Conservation (phyloP, 2,329 filamentous ascomycete genomes). For the Pyrenophora graminea region DNA sequence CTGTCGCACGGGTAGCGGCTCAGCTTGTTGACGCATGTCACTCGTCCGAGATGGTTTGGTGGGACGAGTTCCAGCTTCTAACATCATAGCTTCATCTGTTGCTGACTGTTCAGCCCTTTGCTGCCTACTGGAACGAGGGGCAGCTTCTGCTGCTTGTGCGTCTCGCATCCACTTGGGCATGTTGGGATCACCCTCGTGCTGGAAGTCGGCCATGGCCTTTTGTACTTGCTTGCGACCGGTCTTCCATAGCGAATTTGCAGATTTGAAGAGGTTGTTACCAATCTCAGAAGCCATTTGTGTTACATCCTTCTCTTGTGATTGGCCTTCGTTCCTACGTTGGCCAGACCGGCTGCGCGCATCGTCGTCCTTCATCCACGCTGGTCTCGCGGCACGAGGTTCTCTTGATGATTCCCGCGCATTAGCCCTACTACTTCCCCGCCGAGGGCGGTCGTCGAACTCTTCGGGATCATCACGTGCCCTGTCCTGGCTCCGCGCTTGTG, state of each 20-base stretch:
- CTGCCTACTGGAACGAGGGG: slow-evolving; percentile 25
- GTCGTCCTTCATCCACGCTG: slow-evolving; percentile 68
- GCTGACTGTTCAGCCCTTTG: slow-evolving; percentile 32
- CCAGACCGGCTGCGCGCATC: slow-evolving; percentile 56
- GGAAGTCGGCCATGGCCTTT: slow-evolving; percentile 86
- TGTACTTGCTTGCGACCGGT: slow-evolving; percentile 90
- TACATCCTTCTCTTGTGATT: slow-evolving; percentile 70
- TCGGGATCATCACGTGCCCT: slow-evolving; percentile 32
- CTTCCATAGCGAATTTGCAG: slow-evolving; percentile 94
- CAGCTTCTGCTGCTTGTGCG: slow-evolving; percentile 51
- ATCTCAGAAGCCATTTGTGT: slow-evolving; percentile 80
- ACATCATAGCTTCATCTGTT: slow-evolving; percentile 70
- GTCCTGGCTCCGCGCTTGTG: slow-evolving; percentile 43
- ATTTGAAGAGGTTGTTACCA: slow-evolving; percentile 85
- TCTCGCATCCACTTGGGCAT: slow-evolving; percentile 97
- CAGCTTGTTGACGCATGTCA: slow-evolving; percentile 28
- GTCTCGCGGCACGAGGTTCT: slow-evolving; percentile 45
- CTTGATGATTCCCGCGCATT: slow-evolving; percentile 42
- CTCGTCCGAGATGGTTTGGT: slow-evolving; percentile 43
- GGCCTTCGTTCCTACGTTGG: slow-evolving; percentile 56
- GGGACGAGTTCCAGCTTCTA: slow-evolving; percentile 70
- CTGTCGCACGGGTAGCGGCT: slow-evolving; percentile 29
- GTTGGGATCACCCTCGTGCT: slow-evolving; percentile 70
- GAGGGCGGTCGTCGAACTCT: slow-evolving; percentile 30
- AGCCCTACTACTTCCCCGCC: slow-evolving; percentile 29